Evolutionary conservation across 805 yeast species (phyloP), one percentile per base, ranked within the genome.

Genomic region (Ogataea angusta): DNA sequence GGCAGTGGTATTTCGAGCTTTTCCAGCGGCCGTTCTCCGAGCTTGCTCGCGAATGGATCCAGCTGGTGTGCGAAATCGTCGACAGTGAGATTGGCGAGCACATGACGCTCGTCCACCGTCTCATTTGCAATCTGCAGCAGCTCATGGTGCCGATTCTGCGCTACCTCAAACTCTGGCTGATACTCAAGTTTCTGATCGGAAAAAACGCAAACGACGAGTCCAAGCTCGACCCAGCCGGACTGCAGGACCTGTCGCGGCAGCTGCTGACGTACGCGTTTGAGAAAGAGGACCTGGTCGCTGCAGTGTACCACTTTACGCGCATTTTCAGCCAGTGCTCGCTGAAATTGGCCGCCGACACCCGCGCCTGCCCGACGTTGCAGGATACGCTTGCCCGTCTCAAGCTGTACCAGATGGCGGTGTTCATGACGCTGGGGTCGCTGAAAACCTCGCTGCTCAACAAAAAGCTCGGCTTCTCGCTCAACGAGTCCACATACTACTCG

Each of bases 381-480:
- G 40, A 43, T 10, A 36, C 26, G 8, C 42, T 48, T 17, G 30
- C 31, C 9, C 51, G 60, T 10, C 24, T 56, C 19, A 35, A 49
- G 18, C 30, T 53, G 17, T 31, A 56, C n/a, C 54, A 53, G 30
- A 42, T 47, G 38, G 24, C 55, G 9, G 33, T 56, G 8, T 33
- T 52, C 28, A 37, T 45, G 34, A 47, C 49, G 22, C 26, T 42
- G 18, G 26, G 38, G 3, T 21, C 24, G 10, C 29, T 48, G n/a
- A 33, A 34, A 14, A 30, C 29, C 15, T 27, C 35, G 10, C n/a
- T 15, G 21, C 16, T 39, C 30, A 44, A 47, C 34, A 15, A 30
- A 15, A 25, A 22, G 6, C 28, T 47, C 26, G 32, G 28, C 10
- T 18, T 25, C 13, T 10, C 29, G 10, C 19, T 21, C 7, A 34